These are phyloP conservation scores for Ascosphaera acerosa DNA, from an alignment of 2,329 filamentous ascomycete genomes.

Conservation along the genomic window DNA sequence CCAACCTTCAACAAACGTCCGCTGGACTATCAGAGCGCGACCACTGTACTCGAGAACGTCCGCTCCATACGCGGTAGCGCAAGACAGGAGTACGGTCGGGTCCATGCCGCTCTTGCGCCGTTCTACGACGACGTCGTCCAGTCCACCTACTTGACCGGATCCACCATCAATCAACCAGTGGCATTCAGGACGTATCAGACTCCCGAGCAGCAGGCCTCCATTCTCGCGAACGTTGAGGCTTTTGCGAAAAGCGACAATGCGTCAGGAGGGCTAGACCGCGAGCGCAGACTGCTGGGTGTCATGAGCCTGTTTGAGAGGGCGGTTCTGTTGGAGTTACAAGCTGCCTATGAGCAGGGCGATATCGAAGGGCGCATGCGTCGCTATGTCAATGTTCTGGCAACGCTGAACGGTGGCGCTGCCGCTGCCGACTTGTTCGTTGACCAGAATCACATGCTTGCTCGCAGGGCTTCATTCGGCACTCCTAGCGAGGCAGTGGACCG, in stretches of 20 bases:
- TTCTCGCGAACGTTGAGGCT: slow-evolving; percentile 53
- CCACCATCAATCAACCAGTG: slow-evolving; percentile 49
- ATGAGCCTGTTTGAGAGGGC: slow-evolving; percentile 70
- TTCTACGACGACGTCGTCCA: slow-evolving; percentile 65
- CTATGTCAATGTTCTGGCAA: slow-evolving; percentile 66
- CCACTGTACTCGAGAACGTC: slow-evolving; percentile 43
- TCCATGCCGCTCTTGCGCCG: slow-evolving; percentile 69
- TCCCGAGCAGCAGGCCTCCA: slow-evolving; percentile 71
- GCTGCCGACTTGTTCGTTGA: slow-evolving; percentile 69
- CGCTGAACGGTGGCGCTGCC: slow-evolving; percentile 54
- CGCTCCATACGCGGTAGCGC: slow-evolving; percentile 65
- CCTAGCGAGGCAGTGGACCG: slow-evolving; percentile 61
- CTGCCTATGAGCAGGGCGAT: slow-evolving; percentile 72
- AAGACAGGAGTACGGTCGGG: slow-evolving; percentile 67
- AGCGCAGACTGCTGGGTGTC: slow-evolving; percentile 49
- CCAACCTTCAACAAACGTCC: slow-evolving; percentile 13
- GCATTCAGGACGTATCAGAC: slow-evolving; percentile 72
- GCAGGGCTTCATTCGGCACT: slow-evolving; percentile 43
- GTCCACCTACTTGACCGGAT: slow-evolving; percentile 20
- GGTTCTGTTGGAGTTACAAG: slow-evolving; percentile 73
- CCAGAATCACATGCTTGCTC: slow-evolving; percentile 61
- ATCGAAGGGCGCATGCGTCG: slow-evolving; percentile 69
- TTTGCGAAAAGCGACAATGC: slow-evolving; percentile 67
- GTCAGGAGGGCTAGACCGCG: slow-evolving; percentile 43
- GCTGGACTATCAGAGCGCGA: slow-evolving; percentile 33